These are phyloP conservation scores for Daedaleopsis sinensis DNA, from an alignment of 768 basidiomycete species.

Conservation along the genomic window DNA sequence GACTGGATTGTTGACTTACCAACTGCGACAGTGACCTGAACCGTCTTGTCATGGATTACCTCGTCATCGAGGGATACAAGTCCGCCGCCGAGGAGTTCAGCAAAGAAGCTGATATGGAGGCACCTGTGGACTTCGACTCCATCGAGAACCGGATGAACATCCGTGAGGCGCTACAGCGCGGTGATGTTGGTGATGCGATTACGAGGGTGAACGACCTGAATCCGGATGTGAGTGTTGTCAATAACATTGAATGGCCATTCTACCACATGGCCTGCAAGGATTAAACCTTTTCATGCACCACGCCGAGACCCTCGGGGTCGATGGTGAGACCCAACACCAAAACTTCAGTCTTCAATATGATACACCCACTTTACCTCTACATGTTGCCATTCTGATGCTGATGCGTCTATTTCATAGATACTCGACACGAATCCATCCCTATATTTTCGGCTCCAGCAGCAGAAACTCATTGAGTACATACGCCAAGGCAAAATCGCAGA, in stretches of 20 bases:
- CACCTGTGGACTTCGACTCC: slow-evolving; percentile 85
- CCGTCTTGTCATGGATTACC: slow-evolving; percentile 94
- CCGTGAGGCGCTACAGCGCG: slow-evolving; percentile 89
- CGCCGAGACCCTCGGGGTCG: slow-evolving; percentile 82
- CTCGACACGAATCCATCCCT: slow-evolving; percentile 92
- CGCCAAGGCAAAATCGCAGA: slow-evolving; percentile 77
- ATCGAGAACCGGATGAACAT: slow-evolving; percentile 96
- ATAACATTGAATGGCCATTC: slow-evolving; percentile 9
- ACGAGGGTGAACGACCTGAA: slow-evolving; percentile 95
- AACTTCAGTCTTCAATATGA: slow-evolving; percentile 99
- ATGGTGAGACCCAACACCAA: slow-evolving; percentile 83
- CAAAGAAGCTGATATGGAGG: slow-evolving; percentile 76
- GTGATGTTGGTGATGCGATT: slow-evolving; percentile 94
- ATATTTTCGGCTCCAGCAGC: slow-evolving; percentile 95
- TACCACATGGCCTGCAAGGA: slow-evolving; percentile 51
- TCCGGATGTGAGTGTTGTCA: slow-evolving; percentile 77
- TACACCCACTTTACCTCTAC: slow-evolving; percentile 31
- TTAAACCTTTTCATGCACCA: slow-evolving; percentile 98
- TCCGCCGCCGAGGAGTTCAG: slow-evolving; percentile 95
- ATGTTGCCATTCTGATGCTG: not conserved
- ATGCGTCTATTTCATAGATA: slow-evolving; percentile 59
- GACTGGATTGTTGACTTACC: slow-evolving; percentile 24
- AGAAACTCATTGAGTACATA: slow-evolving; percentile 93
- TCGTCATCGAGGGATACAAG: slow-evolving; percentile 97
- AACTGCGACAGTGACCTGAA: slow-evolving; percentile 78